Conservation (phyloP, 495 filamentous ascomycete species). For the Penicillium pulvis region DNA sequence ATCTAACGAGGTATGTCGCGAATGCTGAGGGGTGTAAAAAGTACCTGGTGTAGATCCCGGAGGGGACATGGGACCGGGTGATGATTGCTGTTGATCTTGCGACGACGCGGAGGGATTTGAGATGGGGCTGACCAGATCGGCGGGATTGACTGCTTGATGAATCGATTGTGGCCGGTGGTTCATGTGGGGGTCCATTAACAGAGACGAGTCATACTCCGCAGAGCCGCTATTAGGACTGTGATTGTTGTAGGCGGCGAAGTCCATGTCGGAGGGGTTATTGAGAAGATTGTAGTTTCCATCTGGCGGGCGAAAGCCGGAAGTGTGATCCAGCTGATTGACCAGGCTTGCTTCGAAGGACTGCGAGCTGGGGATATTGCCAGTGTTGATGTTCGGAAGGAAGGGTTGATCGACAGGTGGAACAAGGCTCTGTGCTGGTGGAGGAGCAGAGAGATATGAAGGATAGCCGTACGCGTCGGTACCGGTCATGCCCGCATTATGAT, state of each 20-base stretch:
- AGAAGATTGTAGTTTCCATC: slow-evolving; percentile 46
- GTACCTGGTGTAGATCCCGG: slow-evolving; percentile 52
- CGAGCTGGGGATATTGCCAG: slow-evolving; percentile 36
- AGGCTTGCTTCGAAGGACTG: slow-evolving; percentile 44
- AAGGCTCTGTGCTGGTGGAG: slow-evolving; percentile 29
- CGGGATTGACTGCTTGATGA: slow-evolving; percentile 59
- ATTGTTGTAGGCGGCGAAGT: slow-evolving; percentile 44
- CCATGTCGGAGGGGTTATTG: slow-evolving; percentile 38
- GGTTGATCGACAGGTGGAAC: slow-evolving; percentile 31
- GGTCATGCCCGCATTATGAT: slow-evolving; percentile 22
- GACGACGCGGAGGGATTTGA: slow-evolving; percentile 69
- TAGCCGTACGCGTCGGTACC: slow-evolving; percentile 38
- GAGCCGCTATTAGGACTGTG: slow-evolving; percentile 35
- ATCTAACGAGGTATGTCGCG: slow-evolving; percentile 77
- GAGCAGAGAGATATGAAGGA: slow-evolving; percentile 33
- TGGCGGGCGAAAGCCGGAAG: slow-evolving; percentile 20
- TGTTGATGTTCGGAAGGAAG: slow-evolving; percentile 31
- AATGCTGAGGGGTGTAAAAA: slow-evolving; percentile 65
- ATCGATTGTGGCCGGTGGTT: slow-evolving; percentile 39
- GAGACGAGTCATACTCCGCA: slow-evolving; percentile 40
- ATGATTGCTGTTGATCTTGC: slow-evolving; percentile 55
- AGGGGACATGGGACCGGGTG: slow-evolving; percentile 55
- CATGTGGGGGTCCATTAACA: slow-evolving; percentile 51
- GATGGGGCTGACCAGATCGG: slow-evolving; percentile 71
- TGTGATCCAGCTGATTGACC: slow-evolving; percentile 38